Conservation (phyloP, 352 stramenopile genomes). For the Pythium sukuiense region DNA sequence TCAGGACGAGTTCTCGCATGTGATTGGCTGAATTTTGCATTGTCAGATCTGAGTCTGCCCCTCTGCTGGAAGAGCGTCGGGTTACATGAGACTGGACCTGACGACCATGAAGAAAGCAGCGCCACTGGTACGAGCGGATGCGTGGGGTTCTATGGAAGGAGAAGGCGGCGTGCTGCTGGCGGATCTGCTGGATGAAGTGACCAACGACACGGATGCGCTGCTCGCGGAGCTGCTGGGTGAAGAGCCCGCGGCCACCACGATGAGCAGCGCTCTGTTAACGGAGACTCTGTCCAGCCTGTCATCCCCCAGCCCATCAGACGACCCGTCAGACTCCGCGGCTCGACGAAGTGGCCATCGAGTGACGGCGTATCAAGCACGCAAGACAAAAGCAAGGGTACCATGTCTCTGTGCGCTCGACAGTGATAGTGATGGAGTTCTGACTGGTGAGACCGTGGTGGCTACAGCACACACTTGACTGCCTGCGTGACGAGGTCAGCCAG, state of each 20-base stretch:
- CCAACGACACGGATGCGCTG: not conserved
- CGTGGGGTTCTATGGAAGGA: too few relatives aligned
- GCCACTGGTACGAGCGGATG: not conserved
- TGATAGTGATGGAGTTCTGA: too few relatives aligned
- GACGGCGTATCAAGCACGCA: too few relatives aligned
- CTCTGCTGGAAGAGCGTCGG: too few relatives aligned
- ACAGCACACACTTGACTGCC: not conserved
- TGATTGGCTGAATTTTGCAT: too few relatives aligned
- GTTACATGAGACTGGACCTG: not conserved
- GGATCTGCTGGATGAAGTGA: not conserved
- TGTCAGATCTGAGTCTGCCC: too few relatives aligned
- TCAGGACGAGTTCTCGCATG: too few relatives aligned
- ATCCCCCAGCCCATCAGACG: too few relatives aligned
- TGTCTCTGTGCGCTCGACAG: not conserved
- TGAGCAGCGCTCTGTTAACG: not conserved
- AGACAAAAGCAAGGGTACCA: not conserved
- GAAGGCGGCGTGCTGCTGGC: constrained; percentile 1
- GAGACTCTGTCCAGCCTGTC: too few relatives aligned
- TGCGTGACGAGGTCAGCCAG: not conserved
- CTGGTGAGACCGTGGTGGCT: not conserved
- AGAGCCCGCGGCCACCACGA: constrained; percentile 8
- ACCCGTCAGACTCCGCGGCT: too few relatives aligned
- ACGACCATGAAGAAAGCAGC: not conserved
- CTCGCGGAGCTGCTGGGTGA: not conserved
- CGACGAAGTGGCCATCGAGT: too few relatives aligned